Evolutionary conservation across 2,329 filamentous ascomycete genomes (phyloP), one percentile per base, ranked within the genome.

Genomic region (Trichoderma atroviride): DNA sequence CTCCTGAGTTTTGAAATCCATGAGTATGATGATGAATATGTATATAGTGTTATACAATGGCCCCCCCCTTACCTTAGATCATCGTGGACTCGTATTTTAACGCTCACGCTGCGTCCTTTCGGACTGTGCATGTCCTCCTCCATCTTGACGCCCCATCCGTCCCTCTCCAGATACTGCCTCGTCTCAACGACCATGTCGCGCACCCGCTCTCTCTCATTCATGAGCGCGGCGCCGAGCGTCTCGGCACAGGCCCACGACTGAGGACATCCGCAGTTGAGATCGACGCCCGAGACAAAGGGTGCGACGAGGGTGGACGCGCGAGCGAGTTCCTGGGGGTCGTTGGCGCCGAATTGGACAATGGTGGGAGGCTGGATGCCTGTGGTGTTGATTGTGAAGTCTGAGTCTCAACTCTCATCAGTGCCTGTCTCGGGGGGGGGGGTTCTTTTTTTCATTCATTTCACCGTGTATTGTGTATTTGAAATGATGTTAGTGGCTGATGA

Each of bases 251-350:
- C 90, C 90, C 90, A 92, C 6, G 86, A 87, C 78, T 92, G 90
- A 9, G 90, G 90, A 74, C 90, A 92, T 13, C 90, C 90, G 77
- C 90, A 92, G 80, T 92, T 92, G 52, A 92, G 82, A 74, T 92
- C 89, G 3, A 92, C 85, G 71, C 90, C 90, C 74, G 85, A 85
- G 64, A 87, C 86, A 75, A 82, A 87, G 2, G 89, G 89, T 0
- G 84, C 86, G 2, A 88, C 87, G 59, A 92, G 84, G 27, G 85
- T 82, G 0, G 89, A 85, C 13, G 90, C 89, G 35, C 89, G 84
- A 16, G 87, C 83, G 56, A 92, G 83, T 76, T 92, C 90, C 4
- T 83, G 74, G 7, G 89, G 84, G 5, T 83, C 83, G 73, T 87
- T 90, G 72, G 87, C 84, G 58, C 89, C 90, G 74, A 92, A 91